phyloP scores from a whole-genome alignment of 371 early-diverging fungal species.

The Lichtheimia ramosa region DNA sequence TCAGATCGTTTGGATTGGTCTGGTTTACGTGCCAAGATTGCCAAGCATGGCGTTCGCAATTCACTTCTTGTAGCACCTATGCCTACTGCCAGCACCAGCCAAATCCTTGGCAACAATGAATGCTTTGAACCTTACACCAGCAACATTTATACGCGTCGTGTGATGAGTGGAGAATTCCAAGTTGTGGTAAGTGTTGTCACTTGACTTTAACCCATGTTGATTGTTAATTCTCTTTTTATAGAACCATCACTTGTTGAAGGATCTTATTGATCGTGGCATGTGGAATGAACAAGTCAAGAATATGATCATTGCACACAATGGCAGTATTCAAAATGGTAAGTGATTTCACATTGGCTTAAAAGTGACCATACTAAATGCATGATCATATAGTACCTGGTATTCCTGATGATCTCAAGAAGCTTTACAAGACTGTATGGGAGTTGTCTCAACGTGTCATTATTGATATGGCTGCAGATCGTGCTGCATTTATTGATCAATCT shows the following conservation, averaged over 20 bases:
- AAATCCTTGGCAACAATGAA: slow-evolving; percentile 98
- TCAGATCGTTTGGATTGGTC: slow-evolving; percentile 91
- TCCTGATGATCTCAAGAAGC: slow-evolving; percentile 83
- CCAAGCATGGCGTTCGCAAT: slow-evolving; percentile 92
- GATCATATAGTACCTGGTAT: slow-evolving; percentile 61
- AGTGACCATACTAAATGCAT: background rate
- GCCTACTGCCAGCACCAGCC: slow-evolving; percentile 99
- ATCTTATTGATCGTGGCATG: slow-evolving; percentile 87
- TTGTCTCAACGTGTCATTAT: slow-evolving; percentile 83
- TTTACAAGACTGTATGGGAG: slow-evolving; percentile 99
- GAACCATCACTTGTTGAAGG: slow-evolving; percentile 94
- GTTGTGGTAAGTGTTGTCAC: slow-evolving; percentile 61
- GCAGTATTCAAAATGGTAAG: slow-evolving; percentile 77
- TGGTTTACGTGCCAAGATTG: slow-evolving; percentile 78
- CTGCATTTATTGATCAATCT: slow-evolving; percentile 96
- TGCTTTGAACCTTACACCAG: slow-evolving; percentile 97
- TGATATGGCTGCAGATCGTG: slow-evolving; percentile 91
- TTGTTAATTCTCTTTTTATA: background rate
- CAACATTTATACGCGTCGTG: slow-evolving; percentile 97
- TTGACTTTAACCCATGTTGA: background rate
- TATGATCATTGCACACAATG: slow-evolving; percentile 92
- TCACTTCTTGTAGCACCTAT: slow-evolving; percentile 95
- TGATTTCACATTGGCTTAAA: background rate
- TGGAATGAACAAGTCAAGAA: slow-evolving; percentile 98
- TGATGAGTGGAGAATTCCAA: slow-evolving; percentile 98